These are phyloP conservation scores for Ajuga chamaepitys DNA, from an alignment of 257 asterid genomes.

Conservation along the genomic window DNA sequence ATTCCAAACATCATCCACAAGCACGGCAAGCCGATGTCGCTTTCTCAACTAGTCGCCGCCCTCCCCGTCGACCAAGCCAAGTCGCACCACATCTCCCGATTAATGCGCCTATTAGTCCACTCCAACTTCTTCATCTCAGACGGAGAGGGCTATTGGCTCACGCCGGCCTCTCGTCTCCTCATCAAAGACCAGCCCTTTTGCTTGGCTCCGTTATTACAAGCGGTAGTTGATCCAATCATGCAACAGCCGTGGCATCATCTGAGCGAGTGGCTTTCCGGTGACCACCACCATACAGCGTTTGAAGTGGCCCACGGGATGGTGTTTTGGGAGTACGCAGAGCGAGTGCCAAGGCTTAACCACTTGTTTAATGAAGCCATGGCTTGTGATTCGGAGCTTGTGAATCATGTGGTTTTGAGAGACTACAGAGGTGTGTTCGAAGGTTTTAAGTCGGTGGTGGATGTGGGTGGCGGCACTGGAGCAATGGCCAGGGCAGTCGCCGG, in stretches of 20 bases:
- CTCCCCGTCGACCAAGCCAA: background rate
- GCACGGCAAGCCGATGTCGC: conserved; percentile 6
- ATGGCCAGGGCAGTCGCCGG: background rate
- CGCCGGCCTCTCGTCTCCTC: conserved; percentile 10
- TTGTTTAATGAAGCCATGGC: conserved; percentile 10
- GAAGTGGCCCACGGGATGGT: background rate
- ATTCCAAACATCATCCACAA: conserved; percentile 11
- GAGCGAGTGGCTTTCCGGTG: conserved; percentile 2
- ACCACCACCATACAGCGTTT: background rate
- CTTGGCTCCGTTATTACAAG: background rate
- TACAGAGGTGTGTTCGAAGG: background rate
- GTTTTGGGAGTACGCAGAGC: background rate
- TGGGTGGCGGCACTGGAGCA: conserved; percentile 12
- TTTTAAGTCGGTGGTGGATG: conserved; percentile 9
- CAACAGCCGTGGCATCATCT: background rate
- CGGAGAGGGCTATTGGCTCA: background rate
- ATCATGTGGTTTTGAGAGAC: background rate
- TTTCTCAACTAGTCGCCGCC: background rate
- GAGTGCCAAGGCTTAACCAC: background rate
- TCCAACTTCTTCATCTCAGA: background rate
- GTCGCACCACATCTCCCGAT: background rate
- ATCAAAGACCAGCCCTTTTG: background rate
- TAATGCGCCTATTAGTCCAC: conserved; percentile 1
- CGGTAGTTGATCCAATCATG: background rate
- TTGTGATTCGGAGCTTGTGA: background rate